phyloP scores from a whole-genome alignment of 2,329 filamentous ascomycete species.

The Rhexocercosporidium sp. region DNA sequence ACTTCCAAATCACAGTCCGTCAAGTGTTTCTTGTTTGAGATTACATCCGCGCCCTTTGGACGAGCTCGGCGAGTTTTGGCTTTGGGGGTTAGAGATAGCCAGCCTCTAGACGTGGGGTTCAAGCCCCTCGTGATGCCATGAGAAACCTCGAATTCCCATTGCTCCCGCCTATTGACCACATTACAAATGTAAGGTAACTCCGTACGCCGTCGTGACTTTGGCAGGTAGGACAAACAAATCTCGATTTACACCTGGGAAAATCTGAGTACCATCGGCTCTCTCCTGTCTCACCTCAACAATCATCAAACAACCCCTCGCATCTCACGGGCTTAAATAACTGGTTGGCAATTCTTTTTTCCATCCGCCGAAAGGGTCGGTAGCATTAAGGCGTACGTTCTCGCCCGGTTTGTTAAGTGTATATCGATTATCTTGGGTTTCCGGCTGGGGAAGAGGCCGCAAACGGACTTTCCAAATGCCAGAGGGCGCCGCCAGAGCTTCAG shows the following conservation, averaged over 20 bases:
- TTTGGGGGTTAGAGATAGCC: neutral
- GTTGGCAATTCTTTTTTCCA: neutral
- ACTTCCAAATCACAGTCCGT: neutral
- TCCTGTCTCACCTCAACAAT: constrained; percentile 26
- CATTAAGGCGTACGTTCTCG: constrained; percentile 16
- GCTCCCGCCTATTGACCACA: constrained; percentile 15
- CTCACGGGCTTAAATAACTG: neutral
- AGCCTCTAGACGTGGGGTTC: constrained; percentile 7
- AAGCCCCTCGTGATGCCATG: constrained; percentile 14
- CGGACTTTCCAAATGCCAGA: neutral
- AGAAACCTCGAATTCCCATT: constrained; percentile 9
- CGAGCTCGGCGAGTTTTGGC: neutral
- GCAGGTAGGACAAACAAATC: neutral
- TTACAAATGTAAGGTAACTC: neutral
- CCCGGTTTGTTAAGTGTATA: neutral
- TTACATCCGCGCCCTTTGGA: constrained; percentile 24
- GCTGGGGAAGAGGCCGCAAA: constrained; percentile 2
- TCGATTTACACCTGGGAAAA: neutral
- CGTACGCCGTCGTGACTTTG: neutral
- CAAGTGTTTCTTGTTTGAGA: constrained; percentile 15
- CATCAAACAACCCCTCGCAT: constrained; percentile 28
- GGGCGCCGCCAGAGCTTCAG: neutral
- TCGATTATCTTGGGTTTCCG: neutral
- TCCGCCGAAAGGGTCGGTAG: constrained; percentile 9
- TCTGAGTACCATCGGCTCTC: neutral